A percentile compares a stretch with the other conserved stretches of the same genome.
phyloP scores from a whole-genome alignment of 805 yeast genomes.

The Sporopachydermia lactativora region DNA sequence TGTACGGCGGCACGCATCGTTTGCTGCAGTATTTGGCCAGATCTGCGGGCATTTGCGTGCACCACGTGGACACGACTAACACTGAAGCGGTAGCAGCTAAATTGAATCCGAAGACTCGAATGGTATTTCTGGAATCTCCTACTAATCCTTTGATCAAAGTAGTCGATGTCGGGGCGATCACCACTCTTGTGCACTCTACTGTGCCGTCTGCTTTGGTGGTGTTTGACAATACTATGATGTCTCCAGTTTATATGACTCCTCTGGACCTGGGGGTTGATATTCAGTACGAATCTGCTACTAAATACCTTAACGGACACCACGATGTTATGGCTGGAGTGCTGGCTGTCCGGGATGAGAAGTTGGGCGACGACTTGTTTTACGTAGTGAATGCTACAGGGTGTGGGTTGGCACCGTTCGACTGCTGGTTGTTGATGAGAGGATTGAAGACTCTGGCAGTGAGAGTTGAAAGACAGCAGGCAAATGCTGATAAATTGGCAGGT shows the following conservation, averaged over 20 bases:
- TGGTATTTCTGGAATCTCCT: conserved; percentile 82
- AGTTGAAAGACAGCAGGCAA: conserved; percentile 75
- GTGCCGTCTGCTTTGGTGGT: conserved; percentile 62
- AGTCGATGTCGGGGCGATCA: conserved; percentile 58
- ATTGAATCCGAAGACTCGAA: conserved; percentile 43
- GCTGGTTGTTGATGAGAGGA: conserved; percentile 81
- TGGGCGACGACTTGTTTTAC: conserved; percentile 59
- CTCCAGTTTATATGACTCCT: conserved; percentile 78
- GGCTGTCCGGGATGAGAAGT: conserved; percentile 47
- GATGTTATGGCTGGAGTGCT: conserved; percentile 93
- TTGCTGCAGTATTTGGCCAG: conserved; percentile 57
- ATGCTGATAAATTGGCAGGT: conserved; percentile 61
- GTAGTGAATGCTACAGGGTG: conserved; percentile 84
- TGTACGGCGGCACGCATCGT: conserved; percentile 90
- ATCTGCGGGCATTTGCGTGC: conserved; percentile 49
- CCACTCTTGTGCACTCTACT: conserved; percentile 48
- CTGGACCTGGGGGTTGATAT: conserved; percentile 79
- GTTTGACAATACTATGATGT: conserved; percentile 95
- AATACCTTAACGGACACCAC: conserved; percentile 87
- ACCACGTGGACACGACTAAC: conserved; percentile 74
- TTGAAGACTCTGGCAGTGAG: conserved; percentile 78
- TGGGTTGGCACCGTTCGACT: conserved; percentile 86
- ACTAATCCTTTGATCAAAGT: conserved; percentile 89
- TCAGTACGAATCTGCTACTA: conserved; percentile 89
- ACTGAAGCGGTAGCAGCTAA: conserved; percentile 43